Percentiles rank a stretch among this genome's conserved stretches.
These are phyloP conservation scores for Eimeria necatrix DNA, from an alignment of 169 alveolate species.

Conservation along the genomic window DNA sequence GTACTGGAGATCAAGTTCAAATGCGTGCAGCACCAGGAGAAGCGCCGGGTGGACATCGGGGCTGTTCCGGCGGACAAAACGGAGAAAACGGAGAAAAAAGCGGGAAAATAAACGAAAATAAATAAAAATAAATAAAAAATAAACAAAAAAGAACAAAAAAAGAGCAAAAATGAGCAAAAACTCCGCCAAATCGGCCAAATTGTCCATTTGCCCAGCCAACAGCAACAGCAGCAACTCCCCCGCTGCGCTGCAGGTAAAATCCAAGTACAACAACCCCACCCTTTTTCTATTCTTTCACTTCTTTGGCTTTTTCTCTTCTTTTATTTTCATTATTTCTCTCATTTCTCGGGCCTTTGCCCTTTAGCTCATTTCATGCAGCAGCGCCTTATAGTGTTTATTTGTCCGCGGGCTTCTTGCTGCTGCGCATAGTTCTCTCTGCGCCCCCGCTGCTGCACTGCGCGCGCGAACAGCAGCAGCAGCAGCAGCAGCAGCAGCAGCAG, in stretches of 20 bases:
- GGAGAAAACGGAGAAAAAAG: background rate
- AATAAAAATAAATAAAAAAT: too few relatives aligned
- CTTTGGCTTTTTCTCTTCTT: too few relatives aligned
- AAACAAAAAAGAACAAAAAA: background rate
- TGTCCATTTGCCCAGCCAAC: background rate
- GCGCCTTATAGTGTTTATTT: too few relatives aligned
- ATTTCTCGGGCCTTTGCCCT: too few relatives aligned
- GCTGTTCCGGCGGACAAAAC: conserved; percentile 11
- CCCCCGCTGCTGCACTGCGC: too few relatives aligned
- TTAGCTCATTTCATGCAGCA: too few relatives aligned
- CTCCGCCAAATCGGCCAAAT: background rate
- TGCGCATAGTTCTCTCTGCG: too few relatives aligned
- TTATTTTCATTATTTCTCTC: too few relatives aligned
- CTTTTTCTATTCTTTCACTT: too few relatives aligned
- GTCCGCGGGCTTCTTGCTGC: too few relatives aligned
- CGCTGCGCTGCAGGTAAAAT: background rate
- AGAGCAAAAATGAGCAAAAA: background rate
- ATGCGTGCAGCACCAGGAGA: conserved; percentile 68
- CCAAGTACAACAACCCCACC: background rate
- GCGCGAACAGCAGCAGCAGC: too few relatives aligned
- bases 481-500: too few relatives aligned
- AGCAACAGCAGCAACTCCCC: background rate
- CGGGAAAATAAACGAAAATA: background rate
- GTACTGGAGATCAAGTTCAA: conserved; percentile 50
- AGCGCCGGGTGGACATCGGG: conserved; percentile 44